Conservation (phyloP, 2,329 filamentous ascomycete species). For the Fonsecaea multimorphosa region DNA sequence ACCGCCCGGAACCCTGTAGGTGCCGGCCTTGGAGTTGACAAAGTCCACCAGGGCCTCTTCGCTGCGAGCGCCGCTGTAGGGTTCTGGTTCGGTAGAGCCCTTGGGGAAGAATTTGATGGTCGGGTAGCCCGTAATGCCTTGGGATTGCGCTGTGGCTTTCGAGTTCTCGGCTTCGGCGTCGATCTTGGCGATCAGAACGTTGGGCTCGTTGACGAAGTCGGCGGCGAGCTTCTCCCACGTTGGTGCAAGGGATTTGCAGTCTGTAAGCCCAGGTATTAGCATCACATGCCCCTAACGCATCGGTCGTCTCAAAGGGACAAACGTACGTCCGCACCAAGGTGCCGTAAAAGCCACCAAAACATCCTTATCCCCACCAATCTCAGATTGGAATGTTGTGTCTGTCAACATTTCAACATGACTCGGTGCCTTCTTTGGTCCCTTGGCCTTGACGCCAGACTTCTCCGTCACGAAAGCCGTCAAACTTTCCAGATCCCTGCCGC, state of each 20-base stretch:
- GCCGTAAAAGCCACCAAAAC: conserved; percentile 96
- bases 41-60: conserved; percentile 79
- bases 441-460: conserved; percentile 84
- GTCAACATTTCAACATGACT: conserved; percentile 81
- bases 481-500: conserved; percentile 85
- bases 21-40: conserved; percentile 87
- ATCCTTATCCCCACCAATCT: conserved; percentile 83
- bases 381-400: conserved; percentile 76
- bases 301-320: conserved; percentile 21
- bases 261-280: conserved; percentile 55
- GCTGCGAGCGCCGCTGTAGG: conserved; percentile 76
- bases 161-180: conserved; percentile 88
- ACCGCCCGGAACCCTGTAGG: conserved; percentile 81
- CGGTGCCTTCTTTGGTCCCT: conserved; percentile 72
- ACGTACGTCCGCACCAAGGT: conserved; percentile 97
- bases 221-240: conserved; percentile 85
- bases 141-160: conserved; percentile 76
- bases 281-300: neutral
- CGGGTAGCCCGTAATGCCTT: conserved; percentile 85
- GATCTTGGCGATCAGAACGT: conserved; percentile 90
- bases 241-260: conserved; percentile 95
- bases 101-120: conserved; percentile 98
- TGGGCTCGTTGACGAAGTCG: conserved; percentile 77
- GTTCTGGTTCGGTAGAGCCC: conserved; percentile 73
- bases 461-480: conserved; percentile 79